Conservation (phyloP, 177 flowering plant genomes). For the Vitis hybrid region DNA sequence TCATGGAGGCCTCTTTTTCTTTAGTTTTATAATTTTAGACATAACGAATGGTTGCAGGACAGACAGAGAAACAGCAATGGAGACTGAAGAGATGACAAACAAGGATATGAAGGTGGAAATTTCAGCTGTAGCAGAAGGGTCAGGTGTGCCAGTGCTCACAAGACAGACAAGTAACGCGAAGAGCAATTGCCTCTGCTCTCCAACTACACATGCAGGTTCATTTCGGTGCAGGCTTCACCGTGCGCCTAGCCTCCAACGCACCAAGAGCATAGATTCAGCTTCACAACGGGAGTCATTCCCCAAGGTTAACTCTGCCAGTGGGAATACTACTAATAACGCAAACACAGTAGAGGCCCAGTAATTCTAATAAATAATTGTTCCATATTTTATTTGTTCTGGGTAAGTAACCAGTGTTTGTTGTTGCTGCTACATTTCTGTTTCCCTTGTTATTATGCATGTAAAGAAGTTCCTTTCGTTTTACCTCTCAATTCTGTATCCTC, state of each 20-base stretch:
- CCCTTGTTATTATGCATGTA: too few relatives aligned
- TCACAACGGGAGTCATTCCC: neutral
- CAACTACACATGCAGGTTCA: constrained; percentile 62
- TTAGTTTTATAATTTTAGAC: too few relatives aligned
- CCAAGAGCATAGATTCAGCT: constrained; percentile 43
- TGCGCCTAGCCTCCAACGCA: constrained; percentile 42
- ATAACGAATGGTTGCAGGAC: neutral
- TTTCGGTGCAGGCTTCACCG: constrained; percentile 71
- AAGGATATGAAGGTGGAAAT: neutral
- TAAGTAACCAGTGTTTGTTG: neutral
- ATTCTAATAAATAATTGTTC: neutral
- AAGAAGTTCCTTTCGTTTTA: too few relatives aligned
- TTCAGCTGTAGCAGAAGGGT: neutral
- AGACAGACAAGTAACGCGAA: constrained; percentile 38
- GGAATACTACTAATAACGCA: neutral
- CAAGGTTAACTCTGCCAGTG: neutral
- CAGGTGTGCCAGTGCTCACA: constrained; percentile 18
- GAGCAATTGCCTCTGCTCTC: constrained; percentile 55
- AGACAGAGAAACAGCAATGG: neutral
- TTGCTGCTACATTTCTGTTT: neutral
- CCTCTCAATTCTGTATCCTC: too few relatives aligned
- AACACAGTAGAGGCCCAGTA: constrained; percentile 9
- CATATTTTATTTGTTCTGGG: neutral
- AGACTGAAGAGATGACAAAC: neutral
- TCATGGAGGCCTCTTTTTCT: too few relatives aligned